Conservation (phyloP, 1,284 basidiomycete species). For the Crucibulum cyathiforme region DNA sequence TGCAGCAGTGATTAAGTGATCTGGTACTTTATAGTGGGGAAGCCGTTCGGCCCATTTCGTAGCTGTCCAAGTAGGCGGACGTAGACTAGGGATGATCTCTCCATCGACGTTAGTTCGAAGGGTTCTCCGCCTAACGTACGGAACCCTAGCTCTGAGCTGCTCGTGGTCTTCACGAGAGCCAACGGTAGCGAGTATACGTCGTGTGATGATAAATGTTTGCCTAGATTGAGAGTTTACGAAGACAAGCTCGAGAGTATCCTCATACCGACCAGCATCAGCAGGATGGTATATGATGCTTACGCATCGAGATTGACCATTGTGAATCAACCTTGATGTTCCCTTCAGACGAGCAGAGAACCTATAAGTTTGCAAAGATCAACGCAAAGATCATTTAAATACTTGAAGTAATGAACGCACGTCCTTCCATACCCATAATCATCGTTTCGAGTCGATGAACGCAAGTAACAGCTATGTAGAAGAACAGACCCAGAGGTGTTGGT, state of each 20-base stretch:
- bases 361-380: neutral
- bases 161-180: constrained; percentile 48
- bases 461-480: constrained; percentile 27
- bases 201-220: constrained; percentile 46
- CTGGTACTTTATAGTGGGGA: constrained; percentile 32
- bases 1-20: constrained; percentile 31
- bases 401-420: constrained; percentile 9
- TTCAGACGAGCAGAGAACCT: constrained; percentile 32
- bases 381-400: neutral
- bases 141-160: constrained; percentile 40
- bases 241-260: constrained; percentile 44
- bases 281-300: constrained; percentile 34
- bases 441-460: constrained; percentile 21
- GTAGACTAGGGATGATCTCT: constrained; percentile 36
- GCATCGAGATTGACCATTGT: constrained; percentile 8
- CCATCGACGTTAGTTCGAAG: constrained; percentile 26
- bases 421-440: constrained; percentile 28
- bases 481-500: constrained; percentile 13
- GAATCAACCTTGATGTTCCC: constrained; percentile 23
- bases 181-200: constrained; percentile 45
- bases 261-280: constrained; percentile 38
- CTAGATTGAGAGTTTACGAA: constrained; percentile 34
- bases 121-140: constrained; percentile 40
- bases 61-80: constrained; percentile 42
- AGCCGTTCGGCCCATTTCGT: constrained; percentile 34